A percentile compares a stretch with the other conserved stretches of the same genome.
Conservation (phyloP, 805 yeast species). For the Yamadazyma ubonensis region DNA sequence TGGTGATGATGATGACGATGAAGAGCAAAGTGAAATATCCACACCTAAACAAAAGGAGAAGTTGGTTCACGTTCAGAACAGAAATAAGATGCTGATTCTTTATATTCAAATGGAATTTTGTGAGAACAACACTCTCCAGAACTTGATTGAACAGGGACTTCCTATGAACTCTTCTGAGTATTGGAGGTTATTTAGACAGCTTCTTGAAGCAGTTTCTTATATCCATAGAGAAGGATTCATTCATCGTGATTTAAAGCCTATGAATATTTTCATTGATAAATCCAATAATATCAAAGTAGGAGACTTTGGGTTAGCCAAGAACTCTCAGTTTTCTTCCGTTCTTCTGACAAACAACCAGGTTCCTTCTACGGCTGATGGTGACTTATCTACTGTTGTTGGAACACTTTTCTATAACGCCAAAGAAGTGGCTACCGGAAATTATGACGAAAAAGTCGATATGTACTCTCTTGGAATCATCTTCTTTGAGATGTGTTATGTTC, state of each 20-base stretch:
- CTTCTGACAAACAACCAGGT: constrained; percentile 41
- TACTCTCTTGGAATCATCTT: constrained; percentile 92
- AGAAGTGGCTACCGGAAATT: constrained; percentile 78
- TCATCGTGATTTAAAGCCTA: constrained; percentile 93
- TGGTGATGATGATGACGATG: constrained; percentile 14
- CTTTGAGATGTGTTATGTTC: constrained; percentile 87
- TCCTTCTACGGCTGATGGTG: constrained; percentile 47
- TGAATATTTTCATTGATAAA: constrained; percentile 92
- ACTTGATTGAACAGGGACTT: constrained; percentile 73
- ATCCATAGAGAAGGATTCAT: constrained; percentile 93
- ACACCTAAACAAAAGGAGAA: constrained; percentile 13
- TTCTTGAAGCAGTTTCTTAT: constrained; percentile 84
- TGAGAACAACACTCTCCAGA: constrained; percentile 86
- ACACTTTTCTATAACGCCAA: constrained; percentile 91
- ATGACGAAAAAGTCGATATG: constrained; percentile 93
- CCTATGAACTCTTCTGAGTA: constrained; percentile 72
- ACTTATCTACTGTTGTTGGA: constrained; percentile 89
- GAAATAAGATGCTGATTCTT: constrained; percentile 51
- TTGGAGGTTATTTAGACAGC: constrained; percentile 86
- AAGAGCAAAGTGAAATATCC: constrained; percentile 6
- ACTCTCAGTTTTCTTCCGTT: constrained; percentile 55
- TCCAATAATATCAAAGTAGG: constrained; percentile 89
- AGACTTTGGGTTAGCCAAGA: constrained; percentile 95
- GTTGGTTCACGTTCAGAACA: constrained; percentile 18
- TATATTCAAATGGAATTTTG: constrained; percentile 99